Base-by-base conservation (phyloP, 2,329 filamentous ascomycete species). In the Sporothrix schenckii region DNA sequence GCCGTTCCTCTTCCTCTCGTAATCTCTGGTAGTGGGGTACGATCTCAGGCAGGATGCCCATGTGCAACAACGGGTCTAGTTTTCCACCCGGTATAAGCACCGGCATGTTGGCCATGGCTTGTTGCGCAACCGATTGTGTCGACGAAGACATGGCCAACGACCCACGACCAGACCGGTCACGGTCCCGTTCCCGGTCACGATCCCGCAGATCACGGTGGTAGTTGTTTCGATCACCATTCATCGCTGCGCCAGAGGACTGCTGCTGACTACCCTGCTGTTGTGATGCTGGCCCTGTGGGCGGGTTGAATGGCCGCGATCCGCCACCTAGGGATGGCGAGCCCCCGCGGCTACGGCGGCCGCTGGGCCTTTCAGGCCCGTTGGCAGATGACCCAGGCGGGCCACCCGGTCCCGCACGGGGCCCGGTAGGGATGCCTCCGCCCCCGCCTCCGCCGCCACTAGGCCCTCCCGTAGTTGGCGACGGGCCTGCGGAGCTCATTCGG, bases 1-100 rank as follows among this genome's bases (percentile, higher is more conserved):
- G 75, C 72, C 83, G 84, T 76, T 88, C 86, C 75, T 88, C 87
- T 60, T 89, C 87, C 52, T 88, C 86, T 71, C 81, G 82, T 13
- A 88, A 80, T 71, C 85, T 85, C 47, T 81, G 80, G 73, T 82
- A 84, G 76, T 87, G 85, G n/a, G 81, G 77, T 72, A 87, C 85
- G 19, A 87, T 78, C 56, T 88, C 86, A 13, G 83, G 82, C 44
- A 83, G 81, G 30, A 88, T 83, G 19, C 86, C 84, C 0, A 80
- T 80, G 9, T 77, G 77, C 54, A 85, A 74, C 2, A 84, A 80
- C 1, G 83, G 81, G 71, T 87, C 86, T 24, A 86, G 76, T 73
- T 86, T 87, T 39, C 87, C 87, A 50, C 86, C 85, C 0, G 85
- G 83, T 16, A 75, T 70, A 7, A 88, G 76, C 66, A 87, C 77